Evolutionary conservation across 306 rosid species (phyloP).

Genomic region (Biancaea sappan): DNA sequence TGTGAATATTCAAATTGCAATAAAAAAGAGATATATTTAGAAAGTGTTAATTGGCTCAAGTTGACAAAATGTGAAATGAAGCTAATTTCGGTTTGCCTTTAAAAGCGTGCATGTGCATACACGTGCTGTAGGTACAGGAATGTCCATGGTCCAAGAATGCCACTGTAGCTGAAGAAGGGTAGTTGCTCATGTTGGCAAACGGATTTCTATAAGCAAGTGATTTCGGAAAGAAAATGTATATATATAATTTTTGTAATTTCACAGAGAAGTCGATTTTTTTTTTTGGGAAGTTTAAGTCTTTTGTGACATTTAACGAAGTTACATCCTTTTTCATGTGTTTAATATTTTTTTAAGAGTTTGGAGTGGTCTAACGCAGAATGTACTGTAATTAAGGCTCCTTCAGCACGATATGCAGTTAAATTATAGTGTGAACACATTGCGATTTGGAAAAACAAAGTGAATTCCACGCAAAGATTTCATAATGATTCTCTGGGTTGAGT

Average conservation of each 20-base stretch:
- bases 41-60: neutral
- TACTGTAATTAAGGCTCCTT: too few species aligned
- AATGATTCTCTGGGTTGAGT: neutral
- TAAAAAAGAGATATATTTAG: too few species aligned
- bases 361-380: too few species aligned
- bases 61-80: neutral
- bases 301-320: too few species aligned
- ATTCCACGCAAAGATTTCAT: constrained; percentile 31
- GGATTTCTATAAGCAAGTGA: neutral
- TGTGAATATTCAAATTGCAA: too few species aligned
- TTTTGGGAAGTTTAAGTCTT: neutral
- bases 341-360: too few species aligned
- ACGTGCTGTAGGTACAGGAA: constrained; percentile 16
- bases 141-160: neutral
- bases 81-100: constrained; percentile 5
- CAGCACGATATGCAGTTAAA: neutral
- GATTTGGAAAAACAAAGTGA: constrained; percentile 1
- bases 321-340: too few species aligned
- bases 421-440: neutral
- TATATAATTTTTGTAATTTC: too few species aligned
- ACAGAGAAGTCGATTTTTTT: neutral
- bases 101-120: constrained; percentile 19
- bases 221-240: neutral
- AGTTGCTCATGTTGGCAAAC: neutral
- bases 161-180: neutral